Percentiles rank a stretch among this genome's conserved stretches.
Evolutionary conservation across 2,329 filamentous ascomycete species (phyloP).

Genomic region (Paraphaeosphaeria minitans): DNA sequence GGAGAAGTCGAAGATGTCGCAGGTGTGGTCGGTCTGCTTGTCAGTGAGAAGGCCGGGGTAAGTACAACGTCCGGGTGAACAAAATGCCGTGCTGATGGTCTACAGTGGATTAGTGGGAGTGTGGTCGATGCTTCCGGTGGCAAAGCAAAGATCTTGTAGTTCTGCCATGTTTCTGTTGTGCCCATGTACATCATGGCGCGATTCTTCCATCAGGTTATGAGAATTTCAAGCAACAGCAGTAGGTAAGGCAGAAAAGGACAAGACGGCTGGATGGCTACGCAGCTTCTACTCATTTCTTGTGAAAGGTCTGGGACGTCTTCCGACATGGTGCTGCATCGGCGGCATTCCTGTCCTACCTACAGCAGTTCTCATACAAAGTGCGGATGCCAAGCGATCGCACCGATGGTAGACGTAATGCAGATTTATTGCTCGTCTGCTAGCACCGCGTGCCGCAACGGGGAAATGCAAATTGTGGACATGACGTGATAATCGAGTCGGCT

Average conservation of each 20-base stretch:
- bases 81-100: conserved; percentile 8
- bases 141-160: conserved; percentile 27
- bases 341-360: neutral
- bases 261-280: too few species aligned
- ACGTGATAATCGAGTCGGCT: neutral
- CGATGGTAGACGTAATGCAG: neutral
- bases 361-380: neutral
- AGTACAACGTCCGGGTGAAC: neutral
- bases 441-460: neutral
- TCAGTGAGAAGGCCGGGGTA: conserved; percentile 32
- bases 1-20: conserved; percentile 60
- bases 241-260: too few species aligned
- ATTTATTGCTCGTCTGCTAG: conserved; percentile 5
- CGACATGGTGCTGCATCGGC: too few species aligned
- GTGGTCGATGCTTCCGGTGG: conserved; percentile 39
- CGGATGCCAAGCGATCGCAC: neutral
- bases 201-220: too few species aligned
- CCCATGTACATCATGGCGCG: too few species aligned
- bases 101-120: conserved; percentile 44
- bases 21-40: conserved; percentile 64
- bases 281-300: too few species aligned
- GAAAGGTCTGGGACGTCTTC: too few species aligned
- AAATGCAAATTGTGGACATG: conserved; percentile 8
- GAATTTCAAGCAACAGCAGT: too few species aligned
- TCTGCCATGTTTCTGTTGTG: neutral